These are phyloP conservation scores for Sphagnum fallax DNA, from an alignment of 228 moss, liverwort and hornwort species.

Conservation along the genomic window DNA sequence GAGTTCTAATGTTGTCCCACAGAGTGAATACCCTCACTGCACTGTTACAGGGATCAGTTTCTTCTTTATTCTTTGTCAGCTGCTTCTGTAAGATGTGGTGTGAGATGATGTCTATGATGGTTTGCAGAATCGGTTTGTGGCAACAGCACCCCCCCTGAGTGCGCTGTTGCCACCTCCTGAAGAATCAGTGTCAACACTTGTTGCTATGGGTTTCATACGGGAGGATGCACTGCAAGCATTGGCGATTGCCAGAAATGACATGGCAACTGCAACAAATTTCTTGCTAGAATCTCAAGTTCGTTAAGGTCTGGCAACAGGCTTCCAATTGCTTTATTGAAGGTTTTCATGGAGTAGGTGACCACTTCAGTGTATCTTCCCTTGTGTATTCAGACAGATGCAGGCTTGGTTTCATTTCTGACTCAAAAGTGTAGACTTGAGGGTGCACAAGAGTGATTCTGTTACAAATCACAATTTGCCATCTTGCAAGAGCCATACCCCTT, in stretches of 20 bases:
- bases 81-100: not conserved
- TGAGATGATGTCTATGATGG: not conserved
- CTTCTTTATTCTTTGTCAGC: too few relatives aligned
- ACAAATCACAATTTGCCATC: too few relatives aligned
- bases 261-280: conserved; percentile 72
- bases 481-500: too few relatives aligned
- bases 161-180: conserved; percentile 55
- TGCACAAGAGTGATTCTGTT: too few relatives aligned
- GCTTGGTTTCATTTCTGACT: too few relatives aligned
- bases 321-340: not conserved
- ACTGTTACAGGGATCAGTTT: too few relatives aligned
- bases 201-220: conserved; percentile 91
- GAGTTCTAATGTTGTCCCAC: not conserved
- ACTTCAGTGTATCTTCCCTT: too few relatives aligned
- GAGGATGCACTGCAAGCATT: conserved; percentile 76
- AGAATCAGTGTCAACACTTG: conserved; percentile 70
- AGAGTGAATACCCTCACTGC: too few relatives aligned
- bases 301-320: conserved; percentile 11
- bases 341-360: too few relatives aligned
- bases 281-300: conserved; percentile 83
- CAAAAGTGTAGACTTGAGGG: too few relatives aligned
- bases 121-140: conserved; percentile 74
- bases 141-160: conserved; percentile 55
- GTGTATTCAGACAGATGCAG: too few relatives aligned
- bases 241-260: conserved; percentile 72